Evolutionary conservation across 2,329 filamentous ascomycete species (phyloP), one percentile per base, ranked within the genome.

Genomic region (Paecilomyces formosus): DNA sequence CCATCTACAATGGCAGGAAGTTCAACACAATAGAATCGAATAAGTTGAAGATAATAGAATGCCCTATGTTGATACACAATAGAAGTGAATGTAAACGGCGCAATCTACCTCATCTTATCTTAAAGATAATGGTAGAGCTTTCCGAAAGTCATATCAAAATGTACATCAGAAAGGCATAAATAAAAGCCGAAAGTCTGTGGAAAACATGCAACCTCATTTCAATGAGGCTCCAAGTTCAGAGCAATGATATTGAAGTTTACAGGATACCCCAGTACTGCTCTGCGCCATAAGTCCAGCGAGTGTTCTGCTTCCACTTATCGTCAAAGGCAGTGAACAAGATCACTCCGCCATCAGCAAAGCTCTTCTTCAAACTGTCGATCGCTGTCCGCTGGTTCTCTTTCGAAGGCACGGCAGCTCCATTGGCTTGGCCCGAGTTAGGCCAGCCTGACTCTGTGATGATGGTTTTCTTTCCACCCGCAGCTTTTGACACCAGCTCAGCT

Each of bases 391-490:
- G 91, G 63, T 92, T 85, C 11, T 79, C 75, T n/a, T 76, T 66
- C 12, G 85, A 85, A 0, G 90, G 88, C 1, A 92, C 77, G n/a
- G 90, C 90, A 18, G 70, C 68, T 1, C 85, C 84, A 69, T 94
- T 92, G 56, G 79, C 60, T 12, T 77, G 64, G 18, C 91, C 91
- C 64, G 83, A 73, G 70, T 83, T 85, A 50, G 91, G 91, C 91
- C 91, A 96, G 55, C 92, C 92, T 2, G 88, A 87, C 78, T 96
- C 92, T 1, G 89, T 91, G 64, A 95, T 85, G 39, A 93, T 79
- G 31, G 89, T 81, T 53, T 81, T 79, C 73, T 90, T 88, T 24
- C 75, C 75, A 55, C 81, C 84, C 3, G 76, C 77, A 2, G 68
- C 66, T 6, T 72, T 64, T 18, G 76, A 76, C 59, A 87, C 76